Evolutionary conservation across 352 stramenopile species (phyloP).

Genomic region (Ophiocytium majus): DNA sequence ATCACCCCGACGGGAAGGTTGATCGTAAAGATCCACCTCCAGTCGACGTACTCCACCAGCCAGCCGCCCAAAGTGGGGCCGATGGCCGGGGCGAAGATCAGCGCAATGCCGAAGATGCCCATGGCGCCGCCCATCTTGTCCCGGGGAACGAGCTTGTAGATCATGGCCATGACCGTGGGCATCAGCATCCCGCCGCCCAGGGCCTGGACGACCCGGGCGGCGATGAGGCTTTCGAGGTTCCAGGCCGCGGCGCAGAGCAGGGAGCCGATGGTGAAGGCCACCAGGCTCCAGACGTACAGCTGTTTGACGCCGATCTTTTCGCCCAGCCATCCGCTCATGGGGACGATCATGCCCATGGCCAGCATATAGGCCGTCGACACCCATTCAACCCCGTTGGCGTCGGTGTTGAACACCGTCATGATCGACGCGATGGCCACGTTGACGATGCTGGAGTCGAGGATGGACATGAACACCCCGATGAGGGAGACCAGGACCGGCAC

Average conservation of each 20-base stretch:
- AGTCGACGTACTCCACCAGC: not conserved
- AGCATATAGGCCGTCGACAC: too few species aligned
- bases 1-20: not conserved
- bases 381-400: too few species aligned
- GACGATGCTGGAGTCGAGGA: too few species aligned
- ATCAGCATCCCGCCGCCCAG: not conserved
- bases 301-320: too few species aligned
- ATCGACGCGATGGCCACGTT: too few species aligned
- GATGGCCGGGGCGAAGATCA: not conserved
- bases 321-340: too few species aligned
- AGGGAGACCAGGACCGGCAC: too few species aligned
- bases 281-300: not conserved
- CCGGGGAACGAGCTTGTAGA: not conserved
- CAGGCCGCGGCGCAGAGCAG: not conserved
- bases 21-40: not conserved
- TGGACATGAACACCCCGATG: too few species aligned
- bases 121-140: not conserved
- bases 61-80: not conserved
- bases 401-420: too few species aligned
- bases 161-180: not conserved
- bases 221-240: not conserved
- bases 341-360: too few species aligned
- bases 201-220: not conserved
- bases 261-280: not conserved
- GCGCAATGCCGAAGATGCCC: not conserved